Evolutionary conservation across 163 green algal genomes (phyloP).

Genomic region (Smithsoniella earleae): DNA sequence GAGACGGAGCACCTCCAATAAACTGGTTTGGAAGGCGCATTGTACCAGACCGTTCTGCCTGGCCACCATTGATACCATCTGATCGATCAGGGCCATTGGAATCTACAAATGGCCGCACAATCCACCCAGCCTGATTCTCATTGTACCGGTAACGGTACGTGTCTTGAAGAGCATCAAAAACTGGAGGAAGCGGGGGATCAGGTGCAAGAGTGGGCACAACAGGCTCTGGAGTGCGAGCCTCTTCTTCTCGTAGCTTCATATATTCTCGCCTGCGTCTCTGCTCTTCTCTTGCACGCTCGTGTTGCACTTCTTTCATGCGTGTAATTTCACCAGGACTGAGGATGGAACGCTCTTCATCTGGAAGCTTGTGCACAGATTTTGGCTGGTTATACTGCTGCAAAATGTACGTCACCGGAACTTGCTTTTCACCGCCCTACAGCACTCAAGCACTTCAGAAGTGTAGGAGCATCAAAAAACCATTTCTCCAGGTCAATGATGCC

Average conservation of each 20-base stretch:
- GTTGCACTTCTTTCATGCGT: background rate
- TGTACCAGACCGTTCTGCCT: constrained; percentile 12
- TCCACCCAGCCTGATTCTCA: constrained; percentile 29
- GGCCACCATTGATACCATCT: constrained; percentile 24
- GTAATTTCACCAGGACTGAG: constrained; percentile 5
- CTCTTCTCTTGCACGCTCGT: constrained; percentile 18
- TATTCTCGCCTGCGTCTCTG: constrained; percentile 9
- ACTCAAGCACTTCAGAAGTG: background rate
- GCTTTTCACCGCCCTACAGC: constrained; percentile 6
- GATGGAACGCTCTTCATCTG: constrained; percentile 9
- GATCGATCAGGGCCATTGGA: constrained; percentile 15
- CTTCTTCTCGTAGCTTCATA: constrained; percentile 26
- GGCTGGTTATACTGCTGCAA: constrained; percentile 28
- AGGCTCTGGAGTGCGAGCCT: constrained; percentile 22
- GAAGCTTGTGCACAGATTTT: constrained; percentile 28
- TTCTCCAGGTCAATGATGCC: too few relatives aligned
- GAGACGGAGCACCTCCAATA: constrained; percentile 13
- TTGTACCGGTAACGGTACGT: constrained; percentile 29
- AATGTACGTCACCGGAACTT: constrained; percentile 27
- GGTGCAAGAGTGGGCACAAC: constrained; percentile 23
- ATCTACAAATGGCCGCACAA: constrained; percentile 25
- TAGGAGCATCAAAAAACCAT: too few relatives aligned
- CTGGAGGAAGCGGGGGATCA: constrained; percentile 8
- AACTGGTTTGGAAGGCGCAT: constrained; percentile 22
- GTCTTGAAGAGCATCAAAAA: constrained; percentile 25